Conservation (phyloP, 371 early-diverging fungal species). For the Mucor lusitanicus region DNA sequence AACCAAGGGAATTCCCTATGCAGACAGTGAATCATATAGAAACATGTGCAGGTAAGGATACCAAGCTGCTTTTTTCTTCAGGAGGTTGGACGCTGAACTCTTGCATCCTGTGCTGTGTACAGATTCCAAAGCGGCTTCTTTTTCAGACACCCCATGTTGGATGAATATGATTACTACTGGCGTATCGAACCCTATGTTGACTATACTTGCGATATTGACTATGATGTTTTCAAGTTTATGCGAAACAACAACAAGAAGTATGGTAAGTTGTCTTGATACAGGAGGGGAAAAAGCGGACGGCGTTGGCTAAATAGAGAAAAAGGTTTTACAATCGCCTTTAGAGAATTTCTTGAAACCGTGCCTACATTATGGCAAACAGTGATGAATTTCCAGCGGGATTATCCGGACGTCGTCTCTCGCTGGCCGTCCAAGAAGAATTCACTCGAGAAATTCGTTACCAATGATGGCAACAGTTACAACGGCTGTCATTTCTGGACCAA, state of each 20-base stretch:
- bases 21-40: conserved; percentile 82
- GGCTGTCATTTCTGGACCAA: conserved; percentile 81
- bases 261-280: conserved; percentile 16
- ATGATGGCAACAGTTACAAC: conserved; percentile 49
- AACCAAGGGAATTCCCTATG: conserved; percentile 73
- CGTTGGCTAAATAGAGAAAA: not conserved
- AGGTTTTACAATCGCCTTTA: conserved; percentile 70
- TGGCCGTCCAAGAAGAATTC: conserved; percentile 41
- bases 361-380: conserved; percentile 73
- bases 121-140: conserved; percentile 81
- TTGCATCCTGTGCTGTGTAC: not conserved
- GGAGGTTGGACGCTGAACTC: not conserved
- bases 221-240: conserved; percentile 27
- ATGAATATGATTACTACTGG: conserved; percentile 92
- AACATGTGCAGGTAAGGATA: conserved; percentile 81
- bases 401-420: conserved; percentile 39
- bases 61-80: not conserved
- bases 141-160: conserved; percentile 81
- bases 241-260: conserved; percentile 25
- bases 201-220: conserved; percentile 83
- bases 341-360: conserved; percentile 75
- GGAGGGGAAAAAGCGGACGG: conserved; percentile 10
- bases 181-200: conserved; percentile 93
- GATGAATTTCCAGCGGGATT: conserved; percentile 43
- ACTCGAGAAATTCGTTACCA: conserved; percentile 43